A percentile compares a stretch with the other conserved stretches of the same genome.
Conservation (phyloP, 179 eudicot genomes). For the Beta corolliflora region DNA sequence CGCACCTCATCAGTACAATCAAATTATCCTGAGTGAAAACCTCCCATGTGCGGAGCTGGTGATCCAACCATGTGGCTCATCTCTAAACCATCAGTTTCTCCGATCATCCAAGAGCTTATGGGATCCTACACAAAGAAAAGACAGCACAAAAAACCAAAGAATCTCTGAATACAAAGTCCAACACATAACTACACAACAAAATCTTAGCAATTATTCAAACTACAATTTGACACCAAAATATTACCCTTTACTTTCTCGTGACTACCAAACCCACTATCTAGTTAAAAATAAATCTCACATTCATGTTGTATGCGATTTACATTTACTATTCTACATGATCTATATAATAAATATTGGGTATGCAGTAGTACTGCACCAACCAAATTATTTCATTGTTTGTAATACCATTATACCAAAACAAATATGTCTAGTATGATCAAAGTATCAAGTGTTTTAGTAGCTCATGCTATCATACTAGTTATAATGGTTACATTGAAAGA, state of each 20-base stretch:
- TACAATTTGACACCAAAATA: constrained; percentile 1
- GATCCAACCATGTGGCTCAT: constrained; percentile 10
- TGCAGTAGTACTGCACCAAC: background rate
- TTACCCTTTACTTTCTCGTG: no score
- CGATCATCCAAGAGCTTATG: background rate
- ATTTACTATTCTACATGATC: background rate
- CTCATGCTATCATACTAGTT: constrained; percentile 1
- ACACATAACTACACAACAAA: background rate
- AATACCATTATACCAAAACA: background rate
- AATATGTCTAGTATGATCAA: constrained; percentile 11
- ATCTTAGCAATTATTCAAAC: background rate
- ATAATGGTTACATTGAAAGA: background rate
- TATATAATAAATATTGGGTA: background rate
- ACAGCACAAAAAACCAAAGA: constrained; percentile 6
- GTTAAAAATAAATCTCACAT: background rate
- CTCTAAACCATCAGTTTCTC: background rate
- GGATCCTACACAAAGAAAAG: constrained; percentile 8
- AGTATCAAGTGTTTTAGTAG: background rate
- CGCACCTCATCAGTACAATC: no score
- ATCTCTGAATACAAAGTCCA: constrained; percentile 16
- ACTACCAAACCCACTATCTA: no score
- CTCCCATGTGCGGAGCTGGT: background rate
- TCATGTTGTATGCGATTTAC: background rate
- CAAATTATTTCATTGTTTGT: background rate
- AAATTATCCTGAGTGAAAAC: background rate